Evolutionary conservation across 2,329 filamentous ascomycete genomes (phyloP).

Genomic region (Verticillium dahliae): DNA sequence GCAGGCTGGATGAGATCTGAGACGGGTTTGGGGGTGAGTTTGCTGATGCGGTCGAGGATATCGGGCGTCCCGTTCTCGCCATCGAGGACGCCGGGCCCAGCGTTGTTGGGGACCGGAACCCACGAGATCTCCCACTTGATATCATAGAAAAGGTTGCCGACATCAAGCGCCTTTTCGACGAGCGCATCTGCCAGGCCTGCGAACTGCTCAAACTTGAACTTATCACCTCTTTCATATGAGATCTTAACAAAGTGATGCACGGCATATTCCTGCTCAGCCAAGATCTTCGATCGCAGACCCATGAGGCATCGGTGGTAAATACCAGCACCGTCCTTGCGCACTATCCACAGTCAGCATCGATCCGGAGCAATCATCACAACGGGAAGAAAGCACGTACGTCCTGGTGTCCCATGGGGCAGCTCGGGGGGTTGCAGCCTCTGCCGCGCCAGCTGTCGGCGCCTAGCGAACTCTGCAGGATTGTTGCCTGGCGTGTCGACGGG

Average conservation of each 20-base stretch:
- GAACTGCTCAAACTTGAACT: constrained; percentile 92
- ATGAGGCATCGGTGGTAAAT: constrained; percentile 88
- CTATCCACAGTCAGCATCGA: not conserved
- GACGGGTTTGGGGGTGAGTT: constrained; percentile 51
- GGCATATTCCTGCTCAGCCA: constrained; percentile 83
- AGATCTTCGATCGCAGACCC: constrained; percentile 72
- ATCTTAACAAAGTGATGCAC: constrained; percentile 93
- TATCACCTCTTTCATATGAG: constrained; percentile 88
- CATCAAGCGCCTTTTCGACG: constrained; percentile 74
- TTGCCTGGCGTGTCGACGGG: constrained; percentile 71
- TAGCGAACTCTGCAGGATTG: constrained; percentile 61
- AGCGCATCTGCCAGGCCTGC: constrained; percentile 82
- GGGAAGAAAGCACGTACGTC: constrained; percentile 43
- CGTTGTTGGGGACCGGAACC: constrained; percentile 26
- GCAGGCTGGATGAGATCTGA: constrained; percentile 64
- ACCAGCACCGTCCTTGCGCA: constrained; percentile 39
- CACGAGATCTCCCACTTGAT: constrained; percentile 77
- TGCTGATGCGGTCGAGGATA: constrained; percentile 61
- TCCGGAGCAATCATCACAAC: constrained; percentile 1
- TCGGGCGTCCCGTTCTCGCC: constrained; percentile 49
- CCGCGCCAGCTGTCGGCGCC: constrained; percentile 40
- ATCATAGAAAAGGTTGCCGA: constrained; percentile 74
- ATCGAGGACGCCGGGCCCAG: not conserved
- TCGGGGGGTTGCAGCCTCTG: constrained; percentile 24
- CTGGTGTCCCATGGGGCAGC: constrained; percentile 30